Percentiles rank a stretch among this genome's conserved stretches.
phyloP scores from a whole-genome alignment of 2,329 filamentous ascomycete species.

The Aspergillus carbonarius region DNA sequence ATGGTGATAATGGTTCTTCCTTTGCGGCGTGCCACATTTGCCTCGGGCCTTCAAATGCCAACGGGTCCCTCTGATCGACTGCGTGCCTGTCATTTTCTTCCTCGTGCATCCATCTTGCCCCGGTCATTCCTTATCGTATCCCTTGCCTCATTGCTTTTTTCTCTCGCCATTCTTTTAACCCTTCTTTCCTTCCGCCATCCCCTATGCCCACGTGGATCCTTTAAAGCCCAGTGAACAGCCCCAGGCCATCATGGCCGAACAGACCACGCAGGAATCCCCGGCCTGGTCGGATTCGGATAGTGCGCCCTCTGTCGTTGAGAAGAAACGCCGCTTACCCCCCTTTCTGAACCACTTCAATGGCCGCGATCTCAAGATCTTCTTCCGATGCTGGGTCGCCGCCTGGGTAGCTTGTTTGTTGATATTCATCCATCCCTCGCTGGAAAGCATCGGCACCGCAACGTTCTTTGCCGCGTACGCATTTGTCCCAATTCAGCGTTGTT shows the following conservation, averaged over 20 bases:
- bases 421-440: constrained; percentile 47
- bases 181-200: neutral
- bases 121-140: neutral
- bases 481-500: neutral
- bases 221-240: neutral
- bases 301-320: neutral
- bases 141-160: neutral
- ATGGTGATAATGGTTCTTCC: neutral
- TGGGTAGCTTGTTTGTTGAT: constrained; percentile 50
- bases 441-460: constrained; percentile 44
- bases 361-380: constrained; percentile 48
- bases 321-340: constrained; percentile 17
- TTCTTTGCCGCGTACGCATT: constrained; percentile 40
- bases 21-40: neutral
- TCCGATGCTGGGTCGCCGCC: constrained; percentile 48
- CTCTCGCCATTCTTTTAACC: neutral
- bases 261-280: neutral
- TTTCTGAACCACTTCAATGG: constrained; percentile 48
- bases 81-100: neutral
- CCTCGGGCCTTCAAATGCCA: neutral
- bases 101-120: neutral
- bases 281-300: neutral
- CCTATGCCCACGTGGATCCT: neutral
- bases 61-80: neutral
- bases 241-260: neutral